phyloP scores from a whole-genome alignment of 345 rosid genomes.

The Citropsis articulata region DNA sequence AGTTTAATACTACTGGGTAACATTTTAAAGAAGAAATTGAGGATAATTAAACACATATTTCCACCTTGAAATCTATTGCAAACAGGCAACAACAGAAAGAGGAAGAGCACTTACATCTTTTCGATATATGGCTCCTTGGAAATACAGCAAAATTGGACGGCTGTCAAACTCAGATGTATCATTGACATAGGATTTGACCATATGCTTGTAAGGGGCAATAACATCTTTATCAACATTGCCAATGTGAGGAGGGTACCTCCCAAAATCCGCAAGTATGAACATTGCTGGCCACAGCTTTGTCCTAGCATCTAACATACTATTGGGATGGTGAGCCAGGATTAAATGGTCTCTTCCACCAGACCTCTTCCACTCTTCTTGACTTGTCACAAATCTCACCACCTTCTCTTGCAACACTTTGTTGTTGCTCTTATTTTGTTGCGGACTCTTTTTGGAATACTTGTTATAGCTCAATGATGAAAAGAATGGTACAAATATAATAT shows the following conservation, averaged over 20 bases:
- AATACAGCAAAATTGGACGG: conserved; percentile 80
- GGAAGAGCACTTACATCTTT: conserved; percentile 70
- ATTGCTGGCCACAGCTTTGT: conserved; percentile 74
- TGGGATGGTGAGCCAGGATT: conserved; percentile 91
- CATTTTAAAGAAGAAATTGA: neutral
- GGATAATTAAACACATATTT: neutral
- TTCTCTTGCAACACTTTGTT: conserved; percentile 68
- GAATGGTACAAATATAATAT: conserved; percentile 78
- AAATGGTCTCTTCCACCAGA: conserved; percentile 81
- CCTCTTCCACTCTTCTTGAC: conserved; percentile 72
- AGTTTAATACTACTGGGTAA: neutral
- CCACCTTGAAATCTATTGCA: neutral
- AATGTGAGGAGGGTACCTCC: conserved; percentile 78
- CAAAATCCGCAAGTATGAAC: conserved; percentile 84
- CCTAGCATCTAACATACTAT: conserved; percentile 81
- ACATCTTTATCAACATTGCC: conserved; percentile 87
- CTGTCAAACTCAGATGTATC: conserved; percentile 65
- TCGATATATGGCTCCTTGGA: conserved; percentile 95
- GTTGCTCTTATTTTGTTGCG: conserved; percentile 53
- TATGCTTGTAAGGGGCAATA: conserved; percentile 90
- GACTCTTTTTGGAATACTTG: conserved; percentile 59
- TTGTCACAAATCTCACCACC: conserved; percentile 52
- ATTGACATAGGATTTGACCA: conserved; percentile 50
- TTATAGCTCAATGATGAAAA: conserved; percentile 89
- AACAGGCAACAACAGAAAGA: neutral